Percentiles rank a stretch among this genome's conserved stretches.
Evolutionary conservation across 805 yeast genomes (phyloP).

Genomic region (Barnettozyma populi): DNA sequence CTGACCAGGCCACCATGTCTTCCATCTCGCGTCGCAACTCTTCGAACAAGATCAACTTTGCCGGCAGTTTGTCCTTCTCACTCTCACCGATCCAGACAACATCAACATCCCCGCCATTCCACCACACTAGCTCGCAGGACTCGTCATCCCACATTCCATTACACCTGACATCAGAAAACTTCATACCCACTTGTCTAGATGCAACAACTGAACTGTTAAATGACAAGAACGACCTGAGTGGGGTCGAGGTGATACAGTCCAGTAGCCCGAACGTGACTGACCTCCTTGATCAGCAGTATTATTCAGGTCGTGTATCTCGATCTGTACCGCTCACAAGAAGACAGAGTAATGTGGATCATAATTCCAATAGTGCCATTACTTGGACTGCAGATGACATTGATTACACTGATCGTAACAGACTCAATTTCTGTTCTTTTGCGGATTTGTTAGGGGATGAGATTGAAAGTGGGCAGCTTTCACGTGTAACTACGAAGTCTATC

Average conservation of each 20-base stretch:
- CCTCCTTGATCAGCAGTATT: conserved; percentile 5
- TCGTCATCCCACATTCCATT: conserved; percentile 4
- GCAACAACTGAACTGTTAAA: conserved; percentile 64
- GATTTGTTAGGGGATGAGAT: conserved; percentile 22
- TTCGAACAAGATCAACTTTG: conserved; percentile 5
- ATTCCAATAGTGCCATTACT: not conserved
- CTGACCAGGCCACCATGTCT: conserved; percentile 10
- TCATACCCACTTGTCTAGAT: conserved; percentile 76
- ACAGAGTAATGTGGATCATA: conserved; percentile 2
- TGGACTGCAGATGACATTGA: conserved; percentile 11
- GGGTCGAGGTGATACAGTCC: conserved; percentile 64
- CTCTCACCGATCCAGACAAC: conserved; percentile 2
- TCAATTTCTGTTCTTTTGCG: conserved; percentile 24
- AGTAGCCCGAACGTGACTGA: conserved; percentile 23
- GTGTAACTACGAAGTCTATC: conserved; percentile 1
- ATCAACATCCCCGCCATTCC: not conserved
- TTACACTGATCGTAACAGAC: conserved; percentile 20
- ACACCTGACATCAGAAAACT: conserved; percentile 42
- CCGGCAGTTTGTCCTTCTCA: conserved; percentile 8
- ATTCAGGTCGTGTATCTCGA: conserved; percentile 1
- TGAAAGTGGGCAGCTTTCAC: conserved; percentile 4
- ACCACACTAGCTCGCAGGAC: not conserved
- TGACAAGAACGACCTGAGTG: conserved; percentile 51
- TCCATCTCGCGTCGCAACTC: conserved; percentile 11
- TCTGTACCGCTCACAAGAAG: conserved; percentile 8